A percentile compares a stretch with the other conserved stretches of the same genome.
These are phyloP conservation scores for Aspergillus transmontanensis DNA, from an alignment of 2,329 filamentous ascomycete species.

Conservation along the genomic window DNA sequence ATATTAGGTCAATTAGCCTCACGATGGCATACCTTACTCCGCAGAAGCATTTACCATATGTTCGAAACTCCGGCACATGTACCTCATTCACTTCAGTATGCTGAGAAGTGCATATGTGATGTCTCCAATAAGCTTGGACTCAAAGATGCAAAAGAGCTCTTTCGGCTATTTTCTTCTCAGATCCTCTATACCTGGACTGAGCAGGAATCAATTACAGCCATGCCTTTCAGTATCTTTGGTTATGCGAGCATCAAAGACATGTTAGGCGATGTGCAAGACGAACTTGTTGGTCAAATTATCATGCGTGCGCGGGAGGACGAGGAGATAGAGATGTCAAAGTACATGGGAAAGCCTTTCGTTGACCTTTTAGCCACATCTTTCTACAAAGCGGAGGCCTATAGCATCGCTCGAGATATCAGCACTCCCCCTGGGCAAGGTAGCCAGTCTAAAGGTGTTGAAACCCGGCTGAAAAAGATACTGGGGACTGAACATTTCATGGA, in stretches of 20 bases:
- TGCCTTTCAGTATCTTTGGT: constrained; percentile 84
- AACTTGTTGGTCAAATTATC: constrained; percentile 76
- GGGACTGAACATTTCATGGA: constrained; percentile 66
- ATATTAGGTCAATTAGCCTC: constrained; percentile 77
- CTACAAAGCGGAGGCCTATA: constrained; percentile 78
- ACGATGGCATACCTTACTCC: constrained; percentile 80
- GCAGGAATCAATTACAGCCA: constrained; percentile 63
- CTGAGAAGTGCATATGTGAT: constrained; percentile 67
- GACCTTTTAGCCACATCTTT: constrained; percentile 71
- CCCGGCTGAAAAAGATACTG: constrained; percentile 67
- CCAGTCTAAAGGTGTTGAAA: constrained; percentile 61
- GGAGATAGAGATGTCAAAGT: constrained; percentile 60
- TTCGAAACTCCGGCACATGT: constrained; percentile 86
- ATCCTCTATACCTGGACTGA: constrained; percentile 90
- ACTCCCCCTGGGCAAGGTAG: constrained; percentile 45
- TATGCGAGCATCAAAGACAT: constrained; percentile 71
- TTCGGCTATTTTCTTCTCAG: constrained; percentile 83
- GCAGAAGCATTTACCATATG: constrained; percentile 87
- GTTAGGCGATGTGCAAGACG: constrained; percentile 70
- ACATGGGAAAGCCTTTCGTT: constrained; percentile 57
- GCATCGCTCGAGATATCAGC: constrained; percentile 73
- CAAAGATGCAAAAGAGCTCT: constrained; percentile 68
- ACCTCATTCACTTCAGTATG: constrained; percentile 66
- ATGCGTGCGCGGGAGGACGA: constrained; percentile 75
- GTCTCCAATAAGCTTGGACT: constrained; percentile 70